phyloP scores from a whole-genome alignment of 148 eudicot species.

The Linanthus parryae region DNA sequence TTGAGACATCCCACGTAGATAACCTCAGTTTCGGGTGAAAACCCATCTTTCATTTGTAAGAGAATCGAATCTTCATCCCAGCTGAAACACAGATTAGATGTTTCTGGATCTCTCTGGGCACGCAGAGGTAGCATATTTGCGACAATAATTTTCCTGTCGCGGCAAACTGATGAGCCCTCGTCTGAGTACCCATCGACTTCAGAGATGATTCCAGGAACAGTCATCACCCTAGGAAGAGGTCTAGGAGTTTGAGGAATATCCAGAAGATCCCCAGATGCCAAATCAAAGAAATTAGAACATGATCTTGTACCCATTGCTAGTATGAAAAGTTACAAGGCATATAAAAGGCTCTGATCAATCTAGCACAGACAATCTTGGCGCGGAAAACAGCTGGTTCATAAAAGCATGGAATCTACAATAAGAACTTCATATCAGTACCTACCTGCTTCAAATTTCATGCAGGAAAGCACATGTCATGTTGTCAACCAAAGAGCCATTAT shows the following conservation, averaged over 20 bases:
- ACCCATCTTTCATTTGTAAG: slow-evolving; percentile 55
- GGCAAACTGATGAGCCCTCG: slow-evolving; percentile 19
- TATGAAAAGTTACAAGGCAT: slow-evolving; percentile 10
- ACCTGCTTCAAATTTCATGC: too few relatives aligned
- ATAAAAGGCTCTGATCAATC: too few relatives aligned
- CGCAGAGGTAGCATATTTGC: slow-evolving; percentile 60
- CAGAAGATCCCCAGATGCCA: slow-evolving; percentile 43
- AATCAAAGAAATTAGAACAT: slow-evolving; percentile 42
- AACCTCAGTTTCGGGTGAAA: slow-evolving; percentile 50
- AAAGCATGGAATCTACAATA: too few relatives aligned
- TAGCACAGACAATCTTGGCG: too few relatives aligned
- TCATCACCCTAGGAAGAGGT: slow-evolving; percentile 59
- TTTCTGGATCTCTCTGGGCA: slow-evolving; percentile 41
- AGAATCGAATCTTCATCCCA: slow-evolving; percentile 55
- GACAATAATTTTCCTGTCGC: slow-evolving; percentile 55
- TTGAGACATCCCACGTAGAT: slow-evolving; percentile 66
- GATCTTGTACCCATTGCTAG: slow-evolving; percentile 47
- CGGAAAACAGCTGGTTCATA: too few relatives aligned
- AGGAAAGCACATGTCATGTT: too few relatives aligned
- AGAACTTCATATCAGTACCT: too few relatives aligned
- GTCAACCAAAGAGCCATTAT: too few relatives aligned
- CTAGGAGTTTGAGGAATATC: slow-evolving; percentile 49
- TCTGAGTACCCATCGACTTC: slow-evolving; percentile 56
- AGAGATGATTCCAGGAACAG: slow-evolving; percentile 59
- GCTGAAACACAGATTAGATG: slow-evolving; percentile 50